Conservation (phyloP, 805 yeast species). For the Candida fluviatilis region DNA sequence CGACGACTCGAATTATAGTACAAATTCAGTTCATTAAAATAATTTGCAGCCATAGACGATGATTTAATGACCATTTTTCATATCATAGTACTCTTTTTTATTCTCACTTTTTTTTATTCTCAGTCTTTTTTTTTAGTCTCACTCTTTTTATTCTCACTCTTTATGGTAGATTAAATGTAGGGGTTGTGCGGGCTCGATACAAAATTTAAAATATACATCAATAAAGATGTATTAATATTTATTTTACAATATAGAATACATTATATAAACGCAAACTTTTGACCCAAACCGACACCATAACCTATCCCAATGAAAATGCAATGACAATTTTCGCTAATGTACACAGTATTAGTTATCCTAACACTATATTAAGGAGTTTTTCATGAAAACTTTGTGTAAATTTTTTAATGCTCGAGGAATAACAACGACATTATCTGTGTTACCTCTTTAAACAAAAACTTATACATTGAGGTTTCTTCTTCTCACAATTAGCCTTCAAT, state of each 20-base stretch:
- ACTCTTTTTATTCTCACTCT: no score
- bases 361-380: no score
- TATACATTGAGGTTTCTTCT: conserved; percentile 20
- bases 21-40: no score
- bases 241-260: neutral
- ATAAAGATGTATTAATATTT: neutral
- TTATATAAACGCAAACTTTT: neutral
- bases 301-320: conserved; percentile 1
- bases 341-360: neutral
- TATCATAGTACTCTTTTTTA: no score
- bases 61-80: no score
- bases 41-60: no score
- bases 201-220: neutral
- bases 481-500: conserved; percentile 16
- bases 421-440: conserved; percentile 3
- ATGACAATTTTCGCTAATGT: neutral
- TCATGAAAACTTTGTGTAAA: no score
- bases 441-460: conserved; percentile 39
- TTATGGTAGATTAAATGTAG: no score
- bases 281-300: neutral
- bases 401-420: conserved; percentile 2
- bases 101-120: no score
- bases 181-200: no score
- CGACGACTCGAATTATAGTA: no score
- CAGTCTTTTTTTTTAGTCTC: no score